Evolutionary conservation across 176 grass and related monocot species (phyloP).

Genomic region (Aegilops tauschii): DNA sequence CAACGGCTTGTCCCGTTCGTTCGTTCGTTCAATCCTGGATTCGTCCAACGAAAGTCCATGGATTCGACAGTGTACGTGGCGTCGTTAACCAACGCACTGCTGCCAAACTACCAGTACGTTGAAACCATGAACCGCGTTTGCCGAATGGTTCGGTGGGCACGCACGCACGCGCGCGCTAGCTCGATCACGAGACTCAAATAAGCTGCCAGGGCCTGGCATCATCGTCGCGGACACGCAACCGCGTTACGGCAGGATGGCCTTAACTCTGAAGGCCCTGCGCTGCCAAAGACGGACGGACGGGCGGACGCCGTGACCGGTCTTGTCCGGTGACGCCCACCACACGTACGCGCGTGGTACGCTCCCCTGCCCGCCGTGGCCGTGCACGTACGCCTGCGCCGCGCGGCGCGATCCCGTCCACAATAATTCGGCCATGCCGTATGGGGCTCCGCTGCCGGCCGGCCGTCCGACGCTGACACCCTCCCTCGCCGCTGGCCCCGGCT

Average conservation of each 20-base stretch:
- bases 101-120: no score
- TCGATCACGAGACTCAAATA: no score
- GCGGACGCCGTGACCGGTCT: background rate
- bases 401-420: background rate
- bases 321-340: constrained; percentile 16
- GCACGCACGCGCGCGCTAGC: no score
- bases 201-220: no score
- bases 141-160: no score
- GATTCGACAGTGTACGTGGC: no score
- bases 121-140: no score
- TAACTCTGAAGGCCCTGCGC: background rate
- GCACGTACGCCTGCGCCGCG: constrained; percentile 2
- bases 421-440: constrained; percentile 13
- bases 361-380: background rate
- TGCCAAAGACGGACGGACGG: no score
- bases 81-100: no score
- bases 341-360: background rate
- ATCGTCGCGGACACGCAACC: background rate
- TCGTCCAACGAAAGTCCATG: no score
- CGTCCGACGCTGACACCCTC: background rate
- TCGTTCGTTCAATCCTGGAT: no score
- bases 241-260: background rate
- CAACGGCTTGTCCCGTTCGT: no score
- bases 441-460: background rate
- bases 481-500: background rate